These are phyloP conservation scores for Phanerochaete carnosa DNA, from an alignment of 768 basidiomycete species.

Conservation along the genomic window DNA sequence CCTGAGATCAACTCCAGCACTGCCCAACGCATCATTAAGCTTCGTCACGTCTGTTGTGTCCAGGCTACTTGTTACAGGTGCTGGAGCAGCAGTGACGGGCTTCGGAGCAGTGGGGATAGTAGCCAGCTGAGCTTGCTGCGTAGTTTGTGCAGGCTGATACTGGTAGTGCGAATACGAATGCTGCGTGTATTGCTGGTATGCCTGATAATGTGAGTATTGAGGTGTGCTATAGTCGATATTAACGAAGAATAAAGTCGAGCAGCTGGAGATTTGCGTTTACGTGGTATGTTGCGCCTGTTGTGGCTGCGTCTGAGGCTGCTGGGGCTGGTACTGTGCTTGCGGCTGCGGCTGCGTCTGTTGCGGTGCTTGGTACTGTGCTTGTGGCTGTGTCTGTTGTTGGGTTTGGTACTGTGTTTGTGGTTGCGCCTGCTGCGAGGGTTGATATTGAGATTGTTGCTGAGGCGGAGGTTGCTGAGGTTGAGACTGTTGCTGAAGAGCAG, in stretches of 20 bases:
- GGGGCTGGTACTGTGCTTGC: not conserved
- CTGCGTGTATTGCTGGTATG: slow-evolving; percentile 6
- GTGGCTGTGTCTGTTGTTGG: not conserved
- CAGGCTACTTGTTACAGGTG: slow-evolving; percentile 21
- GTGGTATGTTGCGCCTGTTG: slow-evolving; percentile 3
- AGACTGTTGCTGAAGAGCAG: slow-evolving; percentile 62
- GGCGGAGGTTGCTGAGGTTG: slow-evolving; percentile 9
- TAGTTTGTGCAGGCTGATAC: slow-evolving; percentile 1
- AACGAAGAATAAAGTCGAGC: not conserved
- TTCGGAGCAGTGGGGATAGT: slow-evolving; percentile 12
- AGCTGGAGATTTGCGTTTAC: not conserved
- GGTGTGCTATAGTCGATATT: not conserved
- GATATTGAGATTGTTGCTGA: not conserved
- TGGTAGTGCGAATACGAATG: slow-evolving; percentile 5
- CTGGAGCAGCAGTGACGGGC: slow-evolving; percentile 7
- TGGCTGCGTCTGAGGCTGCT: not conserved
- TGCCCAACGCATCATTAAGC: slow-evolving; percentile 80
- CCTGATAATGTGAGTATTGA: slow-evolving; percentile 5
- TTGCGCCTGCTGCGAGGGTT: not conserved
- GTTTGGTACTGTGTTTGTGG: not conserved
- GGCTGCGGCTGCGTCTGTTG: not conserved
- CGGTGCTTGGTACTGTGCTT: not conserved
- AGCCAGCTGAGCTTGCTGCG: slow-evolving; percentile 14
- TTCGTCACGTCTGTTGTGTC: slow-evolving; percentile 75
- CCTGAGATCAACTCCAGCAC: slow-evolving; percentile 83